Conservation (phyloP, 805 yeast species). For the Nakazawaea laoshanensis region DNA sequence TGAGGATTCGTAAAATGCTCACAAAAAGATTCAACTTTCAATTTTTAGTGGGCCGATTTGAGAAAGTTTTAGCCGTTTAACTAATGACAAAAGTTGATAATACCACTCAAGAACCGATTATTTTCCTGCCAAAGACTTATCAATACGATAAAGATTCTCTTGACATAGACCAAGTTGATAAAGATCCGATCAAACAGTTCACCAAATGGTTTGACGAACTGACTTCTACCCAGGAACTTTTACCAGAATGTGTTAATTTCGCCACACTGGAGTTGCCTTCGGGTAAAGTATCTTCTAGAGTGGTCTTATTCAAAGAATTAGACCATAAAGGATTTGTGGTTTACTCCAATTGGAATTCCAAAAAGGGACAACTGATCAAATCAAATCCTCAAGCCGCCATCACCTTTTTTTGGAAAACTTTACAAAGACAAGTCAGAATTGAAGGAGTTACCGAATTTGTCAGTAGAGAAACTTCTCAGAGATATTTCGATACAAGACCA, state of each 20-base stretch:
- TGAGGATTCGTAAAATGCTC: no score
- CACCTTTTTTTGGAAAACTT: constrained; percentile 85
- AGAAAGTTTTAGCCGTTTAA: background rate
- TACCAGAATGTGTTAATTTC: constrained; percentile 83
- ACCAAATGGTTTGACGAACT: constrained; percentile 83
- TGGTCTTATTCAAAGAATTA: constrained; percentile 82
- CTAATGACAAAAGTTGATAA: constrained; percentile 3
- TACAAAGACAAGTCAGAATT: constrained; percentile 88
- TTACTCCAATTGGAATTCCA: constrained; percentile 89
- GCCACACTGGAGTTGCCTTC: constrained; percentile 83
- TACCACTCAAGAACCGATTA: constrained; percentile 20
- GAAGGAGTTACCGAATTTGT: constrained; percentile 81
- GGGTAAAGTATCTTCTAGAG: constrained; percentile 83
- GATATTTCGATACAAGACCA: constrained; percentile 83
- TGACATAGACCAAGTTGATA: constrained; percentile 39
- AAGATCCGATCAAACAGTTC: constrained; percentile 72
- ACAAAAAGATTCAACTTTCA: no score
- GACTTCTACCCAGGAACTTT: constrained; percentile 37
- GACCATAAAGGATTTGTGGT: constrained; percentile 79
- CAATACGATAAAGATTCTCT: constrained; percentile 71
- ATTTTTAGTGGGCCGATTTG: no score
- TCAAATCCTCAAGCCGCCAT: constrained; percentile 76
- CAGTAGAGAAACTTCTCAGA: constrained; percentile 60
- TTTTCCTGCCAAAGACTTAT: constrained; percentile 77
- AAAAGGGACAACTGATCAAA: constrained; percentile 64